Evolutionary conservation across 305 asterid species (phyloP).

Genomic region (Fraxinus paxiana): DNA sequence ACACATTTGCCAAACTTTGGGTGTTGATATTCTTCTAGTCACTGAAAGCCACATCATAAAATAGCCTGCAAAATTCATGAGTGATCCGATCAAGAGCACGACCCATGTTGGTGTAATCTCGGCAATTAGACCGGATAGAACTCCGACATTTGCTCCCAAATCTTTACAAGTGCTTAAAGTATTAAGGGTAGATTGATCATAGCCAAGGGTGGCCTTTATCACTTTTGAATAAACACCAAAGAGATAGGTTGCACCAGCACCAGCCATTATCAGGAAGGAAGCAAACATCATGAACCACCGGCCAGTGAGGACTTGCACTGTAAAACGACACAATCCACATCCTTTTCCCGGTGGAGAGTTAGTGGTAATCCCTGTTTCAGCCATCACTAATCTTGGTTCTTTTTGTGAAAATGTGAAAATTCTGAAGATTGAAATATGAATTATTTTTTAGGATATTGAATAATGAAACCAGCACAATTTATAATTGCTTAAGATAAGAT

Average conservation of each 20-base stretch:
- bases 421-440: background rate
- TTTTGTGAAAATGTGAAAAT: background rate
- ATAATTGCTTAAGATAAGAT: background rate
- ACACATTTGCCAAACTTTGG: conserved; percentile 45
- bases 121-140: conserved; percentile 42
- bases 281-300: conserved; percentile 54
- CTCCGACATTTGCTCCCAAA: conserved; percentile 45
- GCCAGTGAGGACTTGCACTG: conserved; percentile 33
- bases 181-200: conserved; percentile 46
- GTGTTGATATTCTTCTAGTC: conserved; percentile 28
- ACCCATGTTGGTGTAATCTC: conserved; percentile 44
- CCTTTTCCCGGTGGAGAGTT: background rate
- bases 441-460: background rate
- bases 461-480: background rate
- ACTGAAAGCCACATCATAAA: conserved; percentile 44
- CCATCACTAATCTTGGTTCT: background rate
- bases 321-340: conserved; percentile 13
- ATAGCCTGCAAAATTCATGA: conserved; percentile 38
- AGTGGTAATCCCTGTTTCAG: background rate
- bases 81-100: conserved; percentile 35
- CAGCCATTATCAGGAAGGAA: conserved; percentile 44
- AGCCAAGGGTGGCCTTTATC: conserved; percentile 41
- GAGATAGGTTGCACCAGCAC: conserved; percentile 46
- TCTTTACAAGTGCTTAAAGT: conserved; percentile 37
- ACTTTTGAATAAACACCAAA: conserved; percentile 44